A percentile compares a stretch with the other conserved stretches of the same genome.
Evolutionary conservation across 2,329 filamentous ascomycete species (phyloP).

Genomic region (Hypoxylon rubiginosum): DNA sequence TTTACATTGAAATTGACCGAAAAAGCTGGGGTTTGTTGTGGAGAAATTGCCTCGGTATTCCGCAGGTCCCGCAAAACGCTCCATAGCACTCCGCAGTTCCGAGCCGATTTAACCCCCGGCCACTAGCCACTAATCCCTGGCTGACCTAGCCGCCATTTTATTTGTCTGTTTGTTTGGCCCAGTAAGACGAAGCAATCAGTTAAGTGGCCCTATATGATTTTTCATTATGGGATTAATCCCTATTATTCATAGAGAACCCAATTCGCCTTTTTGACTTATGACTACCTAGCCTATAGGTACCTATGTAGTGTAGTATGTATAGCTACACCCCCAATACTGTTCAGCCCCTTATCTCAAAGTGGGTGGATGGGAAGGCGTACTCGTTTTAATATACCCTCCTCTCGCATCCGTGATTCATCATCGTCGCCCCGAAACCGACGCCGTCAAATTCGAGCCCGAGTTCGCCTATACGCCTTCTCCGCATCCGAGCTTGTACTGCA

Average conservation of each 20-base stretch:
- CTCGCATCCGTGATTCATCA: slow-evolving; percentile 7
- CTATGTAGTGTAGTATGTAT: background rate
- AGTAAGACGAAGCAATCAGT: background rate
- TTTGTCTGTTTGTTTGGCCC: background rate
- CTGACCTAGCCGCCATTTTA: background rate
- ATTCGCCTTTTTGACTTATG: slow-evolving; percentile 1
- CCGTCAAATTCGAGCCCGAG: background rate
- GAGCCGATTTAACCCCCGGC: slow-evolving; percentile 1
- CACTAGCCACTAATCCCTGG: background rate
- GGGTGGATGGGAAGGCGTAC: background rate
- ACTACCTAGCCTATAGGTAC: no score
- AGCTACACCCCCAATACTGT: background rate
- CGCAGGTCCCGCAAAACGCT: slow-evolving; percentile 2
- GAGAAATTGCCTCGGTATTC: slow-evolving; percentile 37
- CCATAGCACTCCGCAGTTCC: slow-evolving; percentile 31
- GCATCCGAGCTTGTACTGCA: background rate
- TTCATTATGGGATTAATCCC: background rate
- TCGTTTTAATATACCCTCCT: background rate
- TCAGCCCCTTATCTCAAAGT: slow-evolving; percentile 6
- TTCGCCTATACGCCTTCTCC: slow-evolving; percentile 4
- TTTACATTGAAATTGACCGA: background rate
- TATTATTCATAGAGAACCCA: background rate
- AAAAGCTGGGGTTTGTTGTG: slow-evolving; percentile 23
- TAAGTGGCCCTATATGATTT: background rate
- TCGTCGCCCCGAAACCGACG: background rate